phyloP scores from a whole-genome alignment of 208 protist species.

The Angomonas ambiguus region DNA sequence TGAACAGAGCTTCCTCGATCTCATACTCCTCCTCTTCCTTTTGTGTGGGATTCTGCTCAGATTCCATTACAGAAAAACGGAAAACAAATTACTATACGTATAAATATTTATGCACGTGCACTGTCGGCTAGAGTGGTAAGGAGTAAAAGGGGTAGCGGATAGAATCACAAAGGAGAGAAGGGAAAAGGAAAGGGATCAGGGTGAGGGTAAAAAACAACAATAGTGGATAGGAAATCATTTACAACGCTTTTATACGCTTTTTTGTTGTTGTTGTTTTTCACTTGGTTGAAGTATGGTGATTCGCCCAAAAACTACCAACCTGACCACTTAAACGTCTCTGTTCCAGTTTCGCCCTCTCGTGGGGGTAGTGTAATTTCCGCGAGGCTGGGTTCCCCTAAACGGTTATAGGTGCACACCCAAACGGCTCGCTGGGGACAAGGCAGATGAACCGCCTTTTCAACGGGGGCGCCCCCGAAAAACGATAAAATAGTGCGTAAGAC shows the following conservation, averaged over 20 bases:
- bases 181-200: not conserved
- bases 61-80: too few relatives aligned
- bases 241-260: constrained; percentile 2
- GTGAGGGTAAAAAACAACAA: constrained; percentile 9
- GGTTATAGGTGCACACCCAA: constrained; percentile 75
- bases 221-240: not conserved
- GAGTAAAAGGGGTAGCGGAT: not conserved
- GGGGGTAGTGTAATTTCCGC: constrained; percentile 43
- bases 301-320: constrained; percentile 19
- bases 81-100: too few relatives aligned
- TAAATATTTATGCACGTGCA: not conserved
- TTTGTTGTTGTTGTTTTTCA: constrained; percentile 12
- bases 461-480: constrained; percentile 61
- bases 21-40: constrained; percentile 32
- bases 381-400: constrained; percentile 48
- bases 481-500: constrained; percentile 76
- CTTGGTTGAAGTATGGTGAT: constrained; percentile 7
- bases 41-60: not conserved
- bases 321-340: constrained; percentile 12
- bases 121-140: not conserved
- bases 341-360: not conserved
- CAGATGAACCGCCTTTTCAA: constrained; percentile 66
- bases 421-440: constrained; percentile 68
- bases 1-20: constrained; percentile 51
- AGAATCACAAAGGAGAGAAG: not conserved